These are phyloP conservation scores for Cucumis hystrix DNA, from an alignment of 306 rosid genomes.

Conservation along the genomic window DNA sequence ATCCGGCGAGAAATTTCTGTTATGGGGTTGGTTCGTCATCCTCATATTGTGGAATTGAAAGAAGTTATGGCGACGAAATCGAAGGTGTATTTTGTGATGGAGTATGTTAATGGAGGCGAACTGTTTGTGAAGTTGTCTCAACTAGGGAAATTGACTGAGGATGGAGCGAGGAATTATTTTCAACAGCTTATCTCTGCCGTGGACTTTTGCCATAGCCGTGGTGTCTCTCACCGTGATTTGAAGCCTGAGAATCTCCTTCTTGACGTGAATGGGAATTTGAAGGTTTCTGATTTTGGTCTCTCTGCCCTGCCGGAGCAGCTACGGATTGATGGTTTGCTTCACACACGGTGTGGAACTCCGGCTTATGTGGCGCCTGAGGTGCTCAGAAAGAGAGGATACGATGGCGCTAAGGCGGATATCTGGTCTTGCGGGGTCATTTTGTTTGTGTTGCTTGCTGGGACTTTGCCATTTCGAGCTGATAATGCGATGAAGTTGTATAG, in stretches of 20 bases:
- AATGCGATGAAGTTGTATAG: slow-evolving; percentile 45
- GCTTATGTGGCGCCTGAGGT: slow-evolving; percentile 86
- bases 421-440: slow-evolving; percentile 82
- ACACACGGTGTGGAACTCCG: slow-evolving; percentile 79
- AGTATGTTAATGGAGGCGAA: slow-evolving; percentile 55
- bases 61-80: slow-evolving; percentile 83
- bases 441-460: slow-evolving; percentile 51
- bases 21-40: slow-evolving; percentile 60
- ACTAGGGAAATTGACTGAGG: slow-evolving; percentile 51
- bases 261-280: slow-evolving; percentile 49
- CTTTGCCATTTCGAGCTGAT: slow-evolving; percentile 57
- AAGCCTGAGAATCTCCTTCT: slow-evolving; percentile 73
- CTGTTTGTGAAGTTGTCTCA: slow-evolving; percentile 36
- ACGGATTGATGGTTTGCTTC: slow-evolving; percentile 53
- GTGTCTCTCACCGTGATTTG: slow-evolving; percentile 64
- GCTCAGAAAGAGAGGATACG: slow-evolving; percentile 58
- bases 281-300: slow-evolving; percentile 72
- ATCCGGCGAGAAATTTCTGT: slow-evolving; percentile 68
- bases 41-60: slow-evolving; percentile 54
- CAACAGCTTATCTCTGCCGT: slow-evolving; percentile 53
- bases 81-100: slow-evolving; percentile 61
- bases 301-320: slow-evolving; percentile 65
- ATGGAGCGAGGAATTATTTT: slow-evolving; percentile 48
- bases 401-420: slow-evolving; percentile 63
- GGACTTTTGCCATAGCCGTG: slow-evolving; percentile 79